Conservation (phyloP, 139 green algal genomes). For the Tetradesmus obliquus region DNA sequence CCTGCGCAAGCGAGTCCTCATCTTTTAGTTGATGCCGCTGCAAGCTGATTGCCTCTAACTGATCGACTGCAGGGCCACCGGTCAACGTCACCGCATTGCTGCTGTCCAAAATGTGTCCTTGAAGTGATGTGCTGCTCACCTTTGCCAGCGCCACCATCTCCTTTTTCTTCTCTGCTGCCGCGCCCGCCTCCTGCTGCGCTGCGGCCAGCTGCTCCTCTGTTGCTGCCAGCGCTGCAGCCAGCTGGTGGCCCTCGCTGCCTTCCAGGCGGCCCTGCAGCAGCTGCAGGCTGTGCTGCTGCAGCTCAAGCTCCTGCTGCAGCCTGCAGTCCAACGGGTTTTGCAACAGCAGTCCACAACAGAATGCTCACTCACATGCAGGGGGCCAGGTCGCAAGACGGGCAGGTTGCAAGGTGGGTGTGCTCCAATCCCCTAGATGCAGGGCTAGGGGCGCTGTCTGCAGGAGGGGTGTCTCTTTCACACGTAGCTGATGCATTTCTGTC, state of each 20-base stretch:
- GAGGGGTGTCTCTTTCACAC: too few species aligned
- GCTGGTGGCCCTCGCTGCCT: slow-evolving; percentile 77
- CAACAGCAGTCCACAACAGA: neutral
- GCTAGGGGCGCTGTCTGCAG: too few species aligned
- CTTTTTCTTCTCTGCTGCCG: slow-evolving; percentile 69
- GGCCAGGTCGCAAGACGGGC: neutral
- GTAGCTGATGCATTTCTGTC: too few species aligned
- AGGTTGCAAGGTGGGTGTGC: neutral
- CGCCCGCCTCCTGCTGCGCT: slow-evolving; percentile 56
- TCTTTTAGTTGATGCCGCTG: too few species aligned
- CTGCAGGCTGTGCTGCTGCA: slow-evolving; percentile 77
- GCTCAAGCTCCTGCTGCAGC: slow-evolving; percentile 81
- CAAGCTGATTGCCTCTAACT: too few species aligned
- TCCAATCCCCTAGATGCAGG: too few species aligned
- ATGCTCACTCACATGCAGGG: neutral
- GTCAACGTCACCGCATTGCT: too few species aligned
- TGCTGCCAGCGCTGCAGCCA: slow-evolving; percentile 67
- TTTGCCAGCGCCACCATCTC: slow-evolving; percentile 76
- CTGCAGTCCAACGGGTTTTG: slow-evolving; percentile 37
- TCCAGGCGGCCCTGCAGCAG: slow-evolving; percentile 79
- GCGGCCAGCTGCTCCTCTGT: slow-evolving; percentile 70
- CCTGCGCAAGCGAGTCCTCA: too few species aligned
- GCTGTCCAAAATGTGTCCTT: slow-evolving; percentile 3
- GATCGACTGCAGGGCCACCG: too few species aligned
- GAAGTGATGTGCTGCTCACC: slow-evolving; percentile 51